Conservation (phyloP, 768 basidiomycete genomes). For the Sporobolomyces phaffii region DNA sequence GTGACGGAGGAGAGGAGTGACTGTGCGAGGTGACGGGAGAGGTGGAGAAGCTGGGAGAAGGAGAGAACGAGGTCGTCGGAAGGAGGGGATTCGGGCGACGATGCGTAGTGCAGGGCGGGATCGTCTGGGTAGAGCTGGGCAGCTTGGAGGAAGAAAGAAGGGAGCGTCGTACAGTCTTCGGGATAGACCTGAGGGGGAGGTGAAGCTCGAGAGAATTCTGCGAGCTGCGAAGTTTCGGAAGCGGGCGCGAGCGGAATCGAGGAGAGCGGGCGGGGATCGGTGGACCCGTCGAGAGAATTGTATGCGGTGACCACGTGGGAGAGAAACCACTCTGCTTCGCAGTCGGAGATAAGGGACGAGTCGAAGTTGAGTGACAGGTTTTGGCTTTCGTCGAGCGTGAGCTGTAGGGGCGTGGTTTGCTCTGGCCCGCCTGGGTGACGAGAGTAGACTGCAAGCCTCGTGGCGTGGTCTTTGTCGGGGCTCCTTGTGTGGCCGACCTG, state of each 20-base stretch:
- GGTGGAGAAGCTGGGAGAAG: conserved; percentile 18
- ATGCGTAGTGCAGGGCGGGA: conserved; percentile 22
- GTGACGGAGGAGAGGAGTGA: not conserved
- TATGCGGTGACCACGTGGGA: conserved; percentile 6
- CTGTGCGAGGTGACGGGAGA: conserved; percentile 16
- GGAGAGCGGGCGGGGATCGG: not conserved
- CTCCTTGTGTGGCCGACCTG: not conserved
- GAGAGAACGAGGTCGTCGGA: conserved; percentile 5
- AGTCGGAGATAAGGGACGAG: not conserved
- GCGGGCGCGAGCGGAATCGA: conserved; percentile 9
- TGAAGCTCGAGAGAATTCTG: not conserved
- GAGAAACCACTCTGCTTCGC: conserved; percentile 35
- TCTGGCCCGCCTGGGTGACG: too few species aligned
- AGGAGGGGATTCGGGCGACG: not conserved
- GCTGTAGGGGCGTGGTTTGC: not conserved
- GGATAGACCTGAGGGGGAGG: conserved; percentile 23
- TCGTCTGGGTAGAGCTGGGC: conserved; percentile 12
- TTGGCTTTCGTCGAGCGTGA: not conserved
- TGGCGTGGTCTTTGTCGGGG: too few species aligned
- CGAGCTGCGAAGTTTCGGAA: not conserved
- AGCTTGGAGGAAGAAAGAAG: conserved; percentile 30
- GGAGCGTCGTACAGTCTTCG: not conserved
- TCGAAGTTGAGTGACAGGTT: conserved; percentile 19
- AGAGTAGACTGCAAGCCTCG: too few species aligned
- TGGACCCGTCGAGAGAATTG: not conserved